Percentiles rank a stretch among this genome's conserved stretches.
phyloP scores from a whole-genome alignment of 2,329 filamentous ascomycete species.

The Alternaria sp. region DNA sequence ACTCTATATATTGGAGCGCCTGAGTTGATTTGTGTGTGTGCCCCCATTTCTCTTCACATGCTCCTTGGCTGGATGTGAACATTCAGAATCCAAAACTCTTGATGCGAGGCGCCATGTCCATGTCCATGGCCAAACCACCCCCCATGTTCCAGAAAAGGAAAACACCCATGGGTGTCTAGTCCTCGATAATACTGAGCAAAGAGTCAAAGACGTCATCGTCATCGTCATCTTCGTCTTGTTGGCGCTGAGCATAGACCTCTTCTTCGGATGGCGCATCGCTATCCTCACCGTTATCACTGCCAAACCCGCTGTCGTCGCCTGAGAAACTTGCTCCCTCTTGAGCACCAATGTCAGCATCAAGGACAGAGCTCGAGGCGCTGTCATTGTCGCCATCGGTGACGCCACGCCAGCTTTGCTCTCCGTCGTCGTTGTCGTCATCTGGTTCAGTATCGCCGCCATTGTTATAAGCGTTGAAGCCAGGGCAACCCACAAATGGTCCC shows the following conservation, averaged over 20 bases:
- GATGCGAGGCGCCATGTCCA: background rate
- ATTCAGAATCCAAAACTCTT: background rate
- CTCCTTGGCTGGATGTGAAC: background rate
- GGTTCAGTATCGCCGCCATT: constrained; percentile 47
- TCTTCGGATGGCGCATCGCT: constrained; percentile 17
- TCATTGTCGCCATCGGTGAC: constrained; percentile 41
- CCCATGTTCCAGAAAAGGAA: background rate
- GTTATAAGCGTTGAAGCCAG: constrained; percentile 34
- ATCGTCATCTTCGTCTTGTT: too few species aligned
- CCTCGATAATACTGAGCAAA: constrained; percentile 33
- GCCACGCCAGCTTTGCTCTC: constrained; percentile 44
- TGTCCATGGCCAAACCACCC: background rate
- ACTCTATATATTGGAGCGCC: background rate
- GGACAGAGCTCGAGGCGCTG: constrained; percentile 34
- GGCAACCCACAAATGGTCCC: constrained; percentile 46
- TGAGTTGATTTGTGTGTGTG: background rate
- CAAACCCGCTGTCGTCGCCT: constrained; percentile 49
- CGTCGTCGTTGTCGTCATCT: constrained; percentile 45
- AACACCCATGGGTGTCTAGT: constrained; percentile 7
- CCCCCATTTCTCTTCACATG: background rate
- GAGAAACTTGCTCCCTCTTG: constrained; percentile 47
- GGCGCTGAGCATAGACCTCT: too few species aligned
- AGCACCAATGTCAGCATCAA: constrained; percentile 27
- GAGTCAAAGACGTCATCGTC: constrained; percentile 36
- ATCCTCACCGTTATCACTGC: constrained; percentile 38